Conservation (phyloP, 305 asterid genomes). For the Lippia alba region DNA sequence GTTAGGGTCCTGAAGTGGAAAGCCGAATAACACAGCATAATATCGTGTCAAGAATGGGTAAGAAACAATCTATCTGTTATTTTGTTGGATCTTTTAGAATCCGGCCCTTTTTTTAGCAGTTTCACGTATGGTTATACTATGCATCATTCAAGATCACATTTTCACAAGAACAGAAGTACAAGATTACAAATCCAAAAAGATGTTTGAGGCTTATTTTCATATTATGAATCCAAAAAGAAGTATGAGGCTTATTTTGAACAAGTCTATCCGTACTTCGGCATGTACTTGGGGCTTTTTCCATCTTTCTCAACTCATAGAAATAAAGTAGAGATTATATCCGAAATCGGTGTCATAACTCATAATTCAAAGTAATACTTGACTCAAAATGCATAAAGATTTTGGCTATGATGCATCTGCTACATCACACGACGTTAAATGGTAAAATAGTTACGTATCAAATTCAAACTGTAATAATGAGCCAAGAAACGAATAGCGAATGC, state of each 20-base stretch:
- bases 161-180: background rate
- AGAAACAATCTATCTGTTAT: background rate
- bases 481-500: background rate
- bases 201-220: no score
- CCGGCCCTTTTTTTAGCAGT: background rate
- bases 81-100: slow-evolving; percentile 6
- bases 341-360: no score
- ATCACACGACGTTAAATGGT: background rate
- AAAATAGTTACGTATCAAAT: background rate
- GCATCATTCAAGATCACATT: slow-evolving; percentile 3
- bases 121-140: slow-evolving; percentile 9
- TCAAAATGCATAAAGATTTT: background rate
- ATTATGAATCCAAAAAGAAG: background rate
- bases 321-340: background rate
- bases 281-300: slow-evolving; percentile 5
- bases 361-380: no score
- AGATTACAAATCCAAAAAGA: background rate
- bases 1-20: slow-evolving; percentile 78
- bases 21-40: slow-evolving; percentile 12
- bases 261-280: background rate
- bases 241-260: background rate
- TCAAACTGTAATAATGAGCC: background rate
- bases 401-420: slow-evolving; percentile 4
- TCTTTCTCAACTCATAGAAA: background rate
- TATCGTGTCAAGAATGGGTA: background rate